Base-by-base conservation (phyloP, 2,329 filamentous ascomycete genomes). In the Penicillium sp. region DNA sequence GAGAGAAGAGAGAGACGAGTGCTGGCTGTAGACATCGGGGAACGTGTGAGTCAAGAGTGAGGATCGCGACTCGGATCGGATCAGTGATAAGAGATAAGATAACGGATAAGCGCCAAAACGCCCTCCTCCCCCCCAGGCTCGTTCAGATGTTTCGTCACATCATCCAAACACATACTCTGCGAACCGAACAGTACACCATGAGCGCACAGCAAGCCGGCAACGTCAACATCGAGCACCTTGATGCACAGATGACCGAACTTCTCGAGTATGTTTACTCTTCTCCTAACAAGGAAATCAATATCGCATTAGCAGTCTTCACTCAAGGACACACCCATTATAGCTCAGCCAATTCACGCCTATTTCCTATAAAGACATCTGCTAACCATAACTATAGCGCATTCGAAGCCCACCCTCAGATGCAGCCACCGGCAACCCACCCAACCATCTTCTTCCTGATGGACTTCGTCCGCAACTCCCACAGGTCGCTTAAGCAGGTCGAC, bases 401-500 rank as follows among this genome's bases (percentile, higher is more conserved):
- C 53, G 58, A 67, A 55, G 35, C 60, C 33, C 66, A 69, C 51
- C 67, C 68, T 3, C 47, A 59, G 56, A 69, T 64, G 64, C 65
- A 66, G 58, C 68, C 68, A 27, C 54, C 63, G 13, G 58, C 48
- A 53, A 51, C 63, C 10, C 54, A 68, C 50, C 63, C 68, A 22
- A 63, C 69, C 8, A 38, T 66, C 27, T 65, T 67, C 53, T 87
- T 87, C 65, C 76, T 86, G 51, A 70, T 85, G 36, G 82, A 89
- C 70, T 89, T 89, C 64, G 71, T 89, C 48, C 84, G 84, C 48
- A 87, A 89, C 68, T 81, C 88, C 53, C 85, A 88, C 68, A 83
- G 51, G 25, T 46, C 55, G 35, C 55, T 70, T 2, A 51, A 61
- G 39, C 30, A 33, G 8, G 53, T 69, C 35, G 63, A 70, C 46